Conservation (phyloP, 164 flowering plant species). For the Umbellularia californica region DNA sequence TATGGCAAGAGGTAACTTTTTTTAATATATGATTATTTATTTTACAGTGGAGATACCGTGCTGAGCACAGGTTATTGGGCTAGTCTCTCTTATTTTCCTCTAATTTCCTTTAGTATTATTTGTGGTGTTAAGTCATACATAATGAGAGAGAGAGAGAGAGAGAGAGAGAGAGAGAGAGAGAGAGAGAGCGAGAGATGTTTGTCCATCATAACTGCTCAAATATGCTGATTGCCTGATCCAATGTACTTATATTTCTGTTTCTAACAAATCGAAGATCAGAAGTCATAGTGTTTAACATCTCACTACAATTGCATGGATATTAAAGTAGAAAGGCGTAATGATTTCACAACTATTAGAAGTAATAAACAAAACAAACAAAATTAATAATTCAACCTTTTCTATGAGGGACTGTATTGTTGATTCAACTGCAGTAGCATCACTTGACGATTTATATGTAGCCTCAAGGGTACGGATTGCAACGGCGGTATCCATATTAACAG, state of each 20-base stretch:
- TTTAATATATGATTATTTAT: too few relatives aligned
- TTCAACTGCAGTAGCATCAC: constrained; percentile 92
- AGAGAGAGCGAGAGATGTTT: background rate
- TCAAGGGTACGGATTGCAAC: constrained; percentile 98
- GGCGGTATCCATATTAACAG: constrained; percentile 99
- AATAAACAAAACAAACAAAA: background rate
- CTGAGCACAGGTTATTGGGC: too few relatives aligned
- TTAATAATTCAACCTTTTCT: constrained; percentile 51
- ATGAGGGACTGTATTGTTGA: constrained; percentile 76
- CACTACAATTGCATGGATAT: background rate
- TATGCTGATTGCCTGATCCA: background rate
- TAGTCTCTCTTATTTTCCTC: too few relatives aligned
- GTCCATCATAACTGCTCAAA: background rate
- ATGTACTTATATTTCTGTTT: background rate
- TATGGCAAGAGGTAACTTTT: too few relatives aligned
- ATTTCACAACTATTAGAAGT: background rate
- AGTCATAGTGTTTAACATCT: background rate
- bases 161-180: background rate
- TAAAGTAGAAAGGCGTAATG: background rate
- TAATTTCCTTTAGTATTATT: too few relatives aligned
- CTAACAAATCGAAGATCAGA: background rate
- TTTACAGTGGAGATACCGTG: too few relatives aligned
- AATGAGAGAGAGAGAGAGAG: too few relatives aligned
- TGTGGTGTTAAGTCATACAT: too few relatives aligned
- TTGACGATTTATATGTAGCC: constrained; percentile 92